phyloP scores from a whole-genome alignment of 192 early-diverging fungal species.

The Backusella tuberculispora region DNA sequence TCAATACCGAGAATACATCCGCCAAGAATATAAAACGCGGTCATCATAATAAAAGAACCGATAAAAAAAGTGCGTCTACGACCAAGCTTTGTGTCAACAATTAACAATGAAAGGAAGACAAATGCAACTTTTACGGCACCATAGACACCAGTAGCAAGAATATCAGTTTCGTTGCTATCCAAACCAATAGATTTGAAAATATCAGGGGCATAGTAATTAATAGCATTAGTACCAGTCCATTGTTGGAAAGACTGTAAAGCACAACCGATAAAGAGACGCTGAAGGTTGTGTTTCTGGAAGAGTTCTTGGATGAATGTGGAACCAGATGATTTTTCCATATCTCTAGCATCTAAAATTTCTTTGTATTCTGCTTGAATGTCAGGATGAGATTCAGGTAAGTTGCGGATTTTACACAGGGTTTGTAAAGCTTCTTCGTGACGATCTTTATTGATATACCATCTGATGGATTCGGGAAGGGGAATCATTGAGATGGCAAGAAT shows the following conservation, averaged over 20 bases:
- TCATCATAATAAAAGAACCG: conserved; percentile 35
- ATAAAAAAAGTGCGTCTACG: conserved; percentile 40
- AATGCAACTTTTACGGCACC: conserved; percentile 58
- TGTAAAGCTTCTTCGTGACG: conserved; percentile 51
- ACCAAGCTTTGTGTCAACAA: conserved; percentile 41
- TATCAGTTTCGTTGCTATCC: conserved; percentile 50
- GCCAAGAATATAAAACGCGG: conserved; percentile 35
- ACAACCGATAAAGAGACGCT: conserved; percentile 64
- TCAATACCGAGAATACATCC: conserved; percentile 25
- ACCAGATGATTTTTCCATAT: conserved; percentile 52
- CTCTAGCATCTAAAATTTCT: conserved; percentile 56
- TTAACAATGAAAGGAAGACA: conserved; percentile 45
- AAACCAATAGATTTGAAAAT: conserved; percentile 57
- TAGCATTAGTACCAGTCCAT: conserved; percentile 12
- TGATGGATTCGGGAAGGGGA: conserved; percentile 47
- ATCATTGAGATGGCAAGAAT: conserved; percentile 1
- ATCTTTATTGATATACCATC: conserved; percentile 53
- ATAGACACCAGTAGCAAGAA: conserved; percentile 52
- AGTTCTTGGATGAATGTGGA: conserved; percentile 63
- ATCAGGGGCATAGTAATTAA: conserved; percentile 69
- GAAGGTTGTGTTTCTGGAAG: conserved; percentile 52
- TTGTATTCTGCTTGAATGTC: conserved; percentile 51
- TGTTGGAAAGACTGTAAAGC: conserved; percentile 72
- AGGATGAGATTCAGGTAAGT: conserved; percentile 36
- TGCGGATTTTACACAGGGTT: conserved; percentile 51